These are phyloP conservation scores for Paxillus involutus DNA, from an alignment of 768 basidiomycete species.

Conservation along the genomic window DNA sequence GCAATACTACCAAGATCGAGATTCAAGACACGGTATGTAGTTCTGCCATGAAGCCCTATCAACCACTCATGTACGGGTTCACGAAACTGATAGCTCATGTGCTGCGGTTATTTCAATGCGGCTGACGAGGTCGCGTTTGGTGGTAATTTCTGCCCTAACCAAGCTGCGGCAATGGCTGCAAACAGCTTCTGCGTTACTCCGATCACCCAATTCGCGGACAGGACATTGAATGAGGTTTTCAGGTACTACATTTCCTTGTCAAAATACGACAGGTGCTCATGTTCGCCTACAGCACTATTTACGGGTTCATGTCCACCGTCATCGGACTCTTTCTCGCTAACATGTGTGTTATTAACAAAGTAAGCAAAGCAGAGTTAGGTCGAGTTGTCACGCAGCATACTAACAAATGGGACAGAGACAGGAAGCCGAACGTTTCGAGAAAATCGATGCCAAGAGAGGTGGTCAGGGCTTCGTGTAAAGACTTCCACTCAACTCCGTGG, in stretches of 20 bases:
- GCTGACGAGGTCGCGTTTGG: conserved; percentile 58
- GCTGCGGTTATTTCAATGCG: conserved; percentile 85
- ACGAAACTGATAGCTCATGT: conserved; percentile 53
- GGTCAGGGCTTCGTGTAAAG: conserved; percentile 80
- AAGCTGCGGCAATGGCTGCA: conserved; percentile 32
- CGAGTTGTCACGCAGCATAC: neutral
- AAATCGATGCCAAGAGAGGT: conserved; percentile 87
- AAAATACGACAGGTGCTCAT: neutral
- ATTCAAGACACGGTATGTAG: conserved; percentile 72
- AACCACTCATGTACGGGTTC: neutral
- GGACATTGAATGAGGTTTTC: conserved; percentile 77
- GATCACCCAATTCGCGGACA: conserved; percentile 66
- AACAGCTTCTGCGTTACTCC: conserved; percentile 71
- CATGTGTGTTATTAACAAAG: conserved; percentile 84
- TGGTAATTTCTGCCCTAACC: conserved; percentile 59
- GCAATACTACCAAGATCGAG: conserved; percentile 44
- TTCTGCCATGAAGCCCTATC: neutral
- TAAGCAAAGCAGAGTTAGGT: conserved; percentile 17
- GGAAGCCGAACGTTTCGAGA: conserved; percentile 82
- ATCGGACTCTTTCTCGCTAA: conserved; percentile 75
- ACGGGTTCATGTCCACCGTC: conserved; percentile 83
- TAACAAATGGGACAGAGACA: conserved; percentile 51
- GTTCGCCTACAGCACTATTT: conserved; percentile 48
- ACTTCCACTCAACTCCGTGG: neutral
- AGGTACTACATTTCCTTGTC: conserved; percentile 52